Base-by-base conservation (phyloP, 306 rosid genomes). In the Malus sieversii region DNA sequence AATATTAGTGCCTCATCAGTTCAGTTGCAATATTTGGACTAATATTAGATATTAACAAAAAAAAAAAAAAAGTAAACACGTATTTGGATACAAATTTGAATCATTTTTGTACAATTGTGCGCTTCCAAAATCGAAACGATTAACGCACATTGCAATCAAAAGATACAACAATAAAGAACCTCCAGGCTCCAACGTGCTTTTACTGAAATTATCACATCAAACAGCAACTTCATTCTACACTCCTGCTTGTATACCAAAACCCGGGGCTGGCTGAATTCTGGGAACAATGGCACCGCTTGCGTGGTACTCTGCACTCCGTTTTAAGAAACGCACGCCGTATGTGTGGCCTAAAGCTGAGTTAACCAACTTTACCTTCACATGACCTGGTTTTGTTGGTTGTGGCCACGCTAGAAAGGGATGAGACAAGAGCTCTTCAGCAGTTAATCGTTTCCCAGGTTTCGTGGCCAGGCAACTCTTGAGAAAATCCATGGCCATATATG, bases 401-500 rank as follows among this genome's bases (percentile, higher is more conserved):
- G 66, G 35, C 9, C 13, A 8, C 9, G 71, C 38, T 18, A 76
- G 16, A 25, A 76, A 81, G 5, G 71, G 70, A 48, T 62, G 64
- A 25, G 11, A 23, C 82, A 82, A 30, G 4, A 82, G 68, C 82
- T 74, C 78, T 72, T 82, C 80, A 1, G 82, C 73, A 30, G 82
- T 82, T 44, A 82, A 74, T n/a, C 85, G 74, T 18, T 10, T 60
- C 70, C 30, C n/a, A 8, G 77, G 18, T 1, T 45, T 74, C 69
- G 48, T 69, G 40, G 79, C 82, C 22, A 82, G 70, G 29, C 85
- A 82, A 8, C 33, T 46, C 82, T 78, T 82, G 67, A 82, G 20
- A 22, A 82, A 78, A 25, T 29, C 58, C 62, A 19, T 78, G 4
- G 71, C 82, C 68, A 69, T 70, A 29, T 0, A 30, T 1, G 82